Conservation (phyloP, 139 green algal species). For the Tetradesmus obliquus region DNA sequence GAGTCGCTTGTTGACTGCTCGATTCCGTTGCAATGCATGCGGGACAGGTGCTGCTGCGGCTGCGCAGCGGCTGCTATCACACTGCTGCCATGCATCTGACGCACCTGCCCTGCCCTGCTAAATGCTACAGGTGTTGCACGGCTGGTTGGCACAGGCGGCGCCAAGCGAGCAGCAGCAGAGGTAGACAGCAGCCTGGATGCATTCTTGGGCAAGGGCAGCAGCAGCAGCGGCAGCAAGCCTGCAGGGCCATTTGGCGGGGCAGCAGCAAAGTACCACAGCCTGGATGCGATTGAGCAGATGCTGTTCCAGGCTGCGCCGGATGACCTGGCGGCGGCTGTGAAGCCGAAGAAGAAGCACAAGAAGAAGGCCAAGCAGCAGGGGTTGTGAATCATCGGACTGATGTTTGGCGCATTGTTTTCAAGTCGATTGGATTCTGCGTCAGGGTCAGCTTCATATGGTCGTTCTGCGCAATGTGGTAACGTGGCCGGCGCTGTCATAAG, state of each 20-base stretch:
- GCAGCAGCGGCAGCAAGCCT: neutral
- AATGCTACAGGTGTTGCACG: neutral
- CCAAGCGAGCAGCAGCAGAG: neutral
- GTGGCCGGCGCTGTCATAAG: no score
- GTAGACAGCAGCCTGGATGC: neutral
- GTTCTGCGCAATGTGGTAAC: no score
- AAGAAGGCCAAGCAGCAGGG: constrained; percentile 29
- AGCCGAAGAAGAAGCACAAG: constrained; percentile 37
- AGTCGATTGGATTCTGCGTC: no score
- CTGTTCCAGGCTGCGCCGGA: constrained; percentile 4
- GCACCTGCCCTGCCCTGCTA: neutral
- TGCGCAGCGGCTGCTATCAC: neutral
- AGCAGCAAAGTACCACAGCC: neutral
- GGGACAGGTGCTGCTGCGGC: neutral
- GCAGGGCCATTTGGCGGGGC: no score
- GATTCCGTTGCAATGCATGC: neutral
- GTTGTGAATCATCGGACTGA: no score
- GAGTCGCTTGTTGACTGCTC: neutral
- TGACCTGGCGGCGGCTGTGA: constrained; percentile 13
- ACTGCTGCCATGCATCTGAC: neutral
- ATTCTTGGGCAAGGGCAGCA: constrained; percentile 21
- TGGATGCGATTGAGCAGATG: constrained; percentile 31
- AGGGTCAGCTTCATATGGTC: no score
- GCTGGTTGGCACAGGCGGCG: neutral
- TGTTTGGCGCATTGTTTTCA: no score